These are phyloP conservation scores for Triticum dicoccoides DNA, from an alignment of 176 grass and related monocot species.

Conservation along the genomic window DNA sequence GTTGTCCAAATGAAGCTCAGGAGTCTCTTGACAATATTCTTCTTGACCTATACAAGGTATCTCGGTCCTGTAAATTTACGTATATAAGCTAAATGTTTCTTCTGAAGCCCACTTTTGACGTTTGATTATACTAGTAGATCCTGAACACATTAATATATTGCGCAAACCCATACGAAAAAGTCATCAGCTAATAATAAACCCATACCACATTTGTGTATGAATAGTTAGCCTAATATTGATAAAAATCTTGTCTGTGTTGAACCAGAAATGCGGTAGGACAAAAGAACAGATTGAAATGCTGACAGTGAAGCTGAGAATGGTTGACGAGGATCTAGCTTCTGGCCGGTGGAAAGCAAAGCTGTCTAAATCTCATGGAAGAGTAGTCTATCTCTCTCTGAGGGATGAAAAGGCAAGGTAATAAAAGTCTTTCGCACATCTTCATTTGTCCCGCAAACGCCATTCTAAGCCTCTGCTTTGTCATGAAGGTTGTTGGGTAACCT, in stretches of 20 bases:
- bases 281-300: conserved; percentile 68
- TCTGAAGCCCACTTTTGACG: not conserved
- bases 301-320: conserved; percentile 52
- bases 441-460: conserved; percentile 1
- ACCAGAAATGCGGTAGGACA: conserved; percentile 71
- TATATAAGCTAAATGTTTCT: not conserved
- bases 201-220: not conserved
- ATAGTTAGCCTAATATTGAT: not conserved
- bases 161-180: not conserved
- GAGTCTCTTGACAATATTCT: conserved; percentile 63
- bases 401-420: conserved; percentile 66
- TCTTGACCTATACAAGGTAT: conserved; percentile 71
- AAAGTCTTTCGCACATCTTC: not conserved
- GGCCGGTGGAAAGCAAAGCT: conserved; percentile 63
- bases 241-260: conserved; percentile 26
- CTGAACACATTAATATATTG: not conserved
- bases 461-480: conserved; percentile 28
- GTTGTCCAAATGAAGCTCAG: conserved; percentile 55
- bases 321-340: conserved; percentile 73
- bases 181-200: conserved; percentile 5
- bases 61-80: not conserved
- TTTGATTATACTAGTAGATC: conserved; percentile 24
- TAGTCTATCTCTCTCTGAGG: conserved; percentile 51
- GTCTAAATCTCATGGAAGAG: conserved; percentile 62
- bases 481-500: conserved; percentile 67